Evolutionary conservation across 2,329 filamentous ascomycete genomes (phyloP), one percentile per base, ranked within the genome.

Genomic region (Pestalotiopsis sp.): DNA sequence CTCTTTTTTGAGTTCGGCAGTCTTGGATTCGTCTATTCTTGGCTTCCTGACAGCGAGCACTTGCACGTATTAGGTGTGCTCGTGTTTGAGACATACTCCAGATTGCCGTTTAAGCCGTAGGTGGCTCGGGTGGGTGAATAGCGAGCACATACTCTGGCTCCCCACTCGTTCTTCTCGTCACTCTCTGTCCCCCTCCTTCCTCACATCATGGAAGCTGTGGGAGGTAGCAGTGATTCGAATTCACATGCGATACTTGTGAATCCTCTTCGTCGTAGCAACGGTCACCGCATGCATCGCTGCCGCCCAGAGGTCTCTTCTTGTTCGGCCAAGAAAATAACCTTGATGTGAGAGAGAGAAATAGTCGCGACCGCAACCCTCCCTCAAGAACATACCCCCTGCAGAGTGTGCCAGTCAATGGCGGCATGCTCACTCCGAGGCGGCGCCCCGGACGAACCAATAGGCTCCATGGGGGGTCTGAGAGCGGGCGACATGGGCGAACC

Each of bases 401-500:
- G 56, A 27, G 20, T 23, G 25, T 58, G 25, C 20, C 27, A 61
- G 31, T 49, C 41, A 61, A 61, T 36, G 27, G 58, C 58, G 58
- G 58, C 58, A 61, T 31, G 27, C 58, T 31, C 58, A 61, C 58
- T 61, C 58, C 58, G 58, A 61, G 58, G 31, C 58, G 23, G 31
- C 58, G 27, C 23, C 23, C 58, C 38, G 38, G 38, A 45, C 38
- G 61, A 45, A 36, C 61, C 61, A 63, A 63, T 63, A 41, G n/a
- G 61, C 23, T 63, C 31, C 20, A 36, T 25, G 31, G n/a, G n/a
- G n/a, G 61, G 61, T 49, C 61, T 63, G 61, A 63, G 61, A 63
- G 61, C 61, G 61, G 61, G 31, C n/a, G 61, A 63, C 61, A 41
- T n/a, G 61, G 61, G 61, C 61, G 61, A 63, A 63, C 61, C 61